Evolutionary conservation across 192 early-diverging fungal species (phyloP).

Genomic region (Backusella tuberculispora): DNA sequence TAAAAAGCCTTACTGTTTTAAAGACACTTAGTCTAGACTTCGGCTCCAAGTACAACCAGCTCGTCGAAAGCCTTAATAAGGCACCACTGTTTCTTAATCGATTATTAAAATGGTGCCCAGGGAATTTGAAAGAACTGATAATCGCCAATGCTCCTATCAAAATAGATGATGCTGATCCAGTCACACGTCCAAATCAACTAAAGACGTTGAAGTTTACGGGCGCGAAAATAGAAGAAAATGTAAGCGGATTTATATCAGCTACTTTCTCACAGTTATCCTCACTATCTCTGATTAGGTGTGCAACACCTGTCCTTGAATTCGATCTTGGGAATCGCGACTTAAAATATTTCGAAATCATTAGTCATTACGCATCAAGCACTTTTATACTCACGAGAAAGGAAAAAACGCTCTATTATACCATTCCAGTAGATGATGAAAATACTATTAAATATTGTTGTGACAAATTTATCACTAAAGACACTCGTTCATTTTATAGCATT

Average conservation of each 20-base stretch:
- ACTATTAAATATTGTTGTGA: not conserved
- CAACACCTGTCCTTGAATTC: conserved; percentile 2
- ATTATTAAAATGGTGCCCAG: not conserved
- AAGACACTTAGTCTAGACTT: not conserved
- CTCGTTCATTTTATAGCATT: not conserved
- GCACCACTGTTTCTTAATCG: not conserved
- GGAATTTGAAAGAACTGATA: not conserved
- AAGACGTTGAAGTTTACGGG: not conserved
- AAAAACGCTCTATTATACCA: not conserved
- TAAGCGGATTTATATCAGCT: not conserved
- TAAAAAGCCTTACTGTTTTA: not conserved
- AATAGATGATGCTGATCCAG: not conserved
- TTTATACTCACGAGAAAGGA: not conserved
- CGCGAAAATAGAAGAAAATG: not conserved
- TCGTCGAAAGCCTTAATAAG: not conserved
- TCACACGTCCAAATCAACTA: not conserved
- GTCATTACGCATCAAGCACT: not conserved
- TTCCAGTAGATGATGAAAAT: not conserved
- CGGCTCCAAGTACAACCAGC: not conserved
- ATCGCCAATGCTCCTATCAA: not conserved
- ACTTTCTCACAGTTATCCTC: not conserved
- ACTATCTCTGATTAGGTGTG: not conserved
- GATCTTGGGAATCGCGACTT: not conserved
- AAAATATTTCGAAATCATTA: not conserved
- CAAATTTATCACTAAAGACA: not conserved